Evolutionary conservation across 768 basidiomycete species (phyloP), one percentile per base, ranked within the genome.

Genomic region (Coprinellus micaceus): DNA sequence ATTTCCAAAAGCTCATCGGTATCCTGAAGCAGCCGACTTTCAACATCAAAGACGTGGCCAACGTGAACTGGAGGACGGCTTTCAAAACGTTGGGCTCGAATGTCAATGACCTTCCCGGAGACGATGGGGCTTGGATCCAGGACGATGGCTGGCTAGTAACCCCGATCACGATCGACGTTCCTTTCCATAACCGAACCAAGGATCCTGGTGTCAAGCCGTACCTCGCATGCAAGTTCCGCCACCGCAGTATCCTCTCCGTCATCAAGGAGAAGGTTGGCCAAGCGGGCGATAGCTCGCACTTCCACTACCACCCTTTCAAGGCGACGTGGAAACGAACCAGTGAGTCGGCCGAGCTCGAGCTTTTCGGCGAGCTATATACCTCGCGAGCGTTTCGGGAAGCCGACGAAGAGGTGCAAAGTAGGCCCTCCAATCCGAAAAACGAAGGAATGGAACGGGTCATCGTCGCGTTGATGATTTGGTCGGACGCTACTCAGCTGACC

Each of bases 301-400:
- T 66, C 40, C 67, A 71, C 41, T 61, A 60, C 17, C 52, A 60
- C 0, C 67, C 67, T 1, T 71, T 65, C 45, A 44, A 64, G 19
- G 63, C 59, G 29, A 68, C 60, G 40, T 71, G 65, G 64, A 60
- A 65, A 33, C 60, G 63, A 10, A 46, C 1, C 33, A 60, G 43
- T 40, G 53, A 44, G 17, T 54, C 24, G 57, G 49, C 19, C 54
- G 56, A 4, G 58, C 58, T 30, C 13, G 53, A 58, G 0, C 53
- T 67, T 3, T 60, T 52, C 26, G 61, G 58, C 0, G 64, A 67
- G 55, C 55, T 65, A 0, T 67, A 65, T 41, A 67, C 54, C 37
- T 61, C 57, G 5, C 57, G 62, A 40, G 63, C 60, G 5, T 63
- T 57, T 50, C 33, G 59, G 7, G 52, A 57, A 19, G 60, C 60